Evolutionary conservation across 2,329 filamentous ascomycete species (phyloP), one percentile per base, ranked within the genome.

Genomic region (Cladophialophora immunda): DNA sequence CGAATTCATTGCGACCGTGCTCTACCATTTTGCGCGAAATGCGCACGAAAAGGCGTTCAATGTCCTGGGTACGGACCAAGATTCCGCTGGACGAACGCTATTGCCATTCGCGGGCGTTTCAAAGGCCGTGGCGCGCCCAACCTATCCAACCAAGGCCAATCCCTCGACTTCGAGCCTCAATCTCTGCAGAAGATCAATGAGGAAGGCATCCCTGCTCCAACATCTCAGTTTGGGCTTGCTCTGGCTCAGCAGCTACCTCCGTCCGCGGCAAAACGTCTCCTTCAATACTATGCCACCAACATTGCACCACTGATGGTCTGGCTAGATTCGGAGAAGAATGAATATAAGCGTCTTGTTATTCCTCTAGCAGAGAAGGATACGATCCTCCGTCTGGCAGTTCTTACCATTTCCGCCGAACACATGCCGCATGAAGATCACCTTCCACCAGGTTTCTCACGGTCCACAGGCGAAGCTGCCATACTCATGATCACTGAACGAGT

Each of bases 51-150:
- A 52, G 58, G 58, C 5, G 45, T 61, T 11, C 38, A 52, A 25
- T 61, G 58, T 38, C 58, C 58, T n/a, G 58, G 58, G 5, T 61
- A 52, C 45, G 50, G 50, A 61, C 30, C 30, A 15, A 52, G 34
- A 52, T 53, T 61, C 11, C 58, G 58, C 34, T 61, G 58, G 58
- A 61, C 58, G 22, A 61, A 61, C 25, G 58, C 58, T 6, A 61
- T 61, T 61, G 58, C 58, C 30, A 15, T 61, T 8, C 58, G 58
- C 34, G 58, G 58, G 27, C 58, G 45, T 19, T 61, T 54, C 58
- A 61, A 52, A 53, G 58, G 58, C 19, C 58, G 45, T 5, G 45
- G 45, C 4, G 58, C 58, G 27, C 58, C 58, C 29, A 29, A 52
- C 38, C n/a, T 13, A n/a, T 11, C 53, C 7, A 1, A 38, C 17